Base-by-base conservation (phyloP, 2,329 filamentous ascomycete genomes). In the Chrysoporthe puriensis region DNA sequence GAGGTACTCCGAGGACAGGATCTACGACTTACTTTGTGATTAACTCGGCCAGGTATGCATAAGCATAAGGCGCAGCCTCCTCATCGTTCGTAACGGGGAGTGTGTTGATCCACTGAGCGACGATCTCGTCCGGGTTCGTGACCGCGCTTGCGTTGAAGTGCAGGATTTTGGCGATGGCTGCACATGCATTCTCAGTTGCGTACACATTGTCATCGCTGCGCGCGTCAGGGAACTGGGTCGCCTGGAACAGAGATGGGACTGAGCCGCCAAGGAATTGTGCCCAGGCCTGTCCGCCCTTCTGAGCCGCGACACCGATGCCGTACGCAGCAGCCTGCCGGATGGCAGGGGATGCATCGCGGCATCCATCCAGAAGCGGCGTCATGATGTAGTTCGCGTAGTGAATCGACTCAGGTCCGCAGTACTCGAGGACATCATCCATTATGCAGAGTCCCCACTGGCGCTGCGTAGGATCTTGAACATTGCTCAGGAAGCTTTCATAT, bases 391-490 rank as follows among this genome's bases (percentile, higher is more conserved):
- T 88, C 75, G 91, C 90, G 77, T 97, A 99, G 72, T 90, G 89
- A 83, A 91, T 95, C 74, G 93, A 96, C 73, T 97, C 90, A 0
- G 90, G 86, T 0, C 95, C 94, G 77, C 94, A 98, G 83, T 98
- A 99, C 78, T 99, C 96, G 46, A 99, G 86, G 46, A 99, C 95
- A 77, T 99, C 96, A 76, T 99, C 96, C 85, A 97, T 93, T 73
- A 99, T 97, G 83, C 96, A 99, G 64, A 99, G 86, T n/a, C 94
- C 95, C 96, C 96, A 99, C 78, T 99, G 96, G 66, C 96, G 89
- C 79, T 98, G 95, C 21, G 94, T 98, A 0, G 94, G 87, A 77
- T 99, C 96, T 3, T 80, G 75, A 67, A 92, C 96, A 54, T 86
- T 87, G 59, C 86, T 87, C 71, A 97, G 90, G 79, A 98, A 98